Base-by-base conservation (phyloP, 1,284 basidiomycete species). In the Pseudozyma hubeiensis region DNA sequence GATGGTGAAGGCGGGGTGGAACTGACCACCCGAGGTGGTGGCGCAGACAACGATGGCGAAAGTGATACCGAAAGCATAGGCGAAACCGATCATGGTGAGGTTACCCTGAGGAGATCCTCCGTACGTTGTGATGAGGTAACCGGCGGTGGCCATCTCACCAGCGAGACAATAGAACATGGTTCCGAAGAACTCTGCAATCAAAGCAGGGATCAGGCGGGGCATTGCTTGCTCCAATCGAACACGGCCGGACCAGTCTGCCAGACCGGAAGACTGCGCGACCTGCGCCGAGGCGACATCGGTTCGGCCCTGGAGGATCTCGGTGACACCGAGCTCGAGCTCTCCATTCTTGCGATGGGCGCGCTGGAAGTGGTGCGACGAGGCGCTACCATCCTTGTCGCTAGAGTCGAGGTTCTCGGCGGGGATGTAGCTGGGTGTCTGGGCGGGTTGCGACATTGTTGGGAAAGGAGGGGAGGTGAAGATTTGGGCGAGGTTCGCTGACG, bases 1-100 rank as follows among this genome's bases (percentile, higher is more conserved):
- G 30, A 80, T 55, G 24, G 78, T 79, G 58, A 80, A 58, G 24
- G 30, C 64, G 5, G 78, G 77, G 56, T 80, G 68, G 62, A 80
- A 77, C 53, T 78, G 76, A 31, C 73, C 76, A 47, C 77, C 77
- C 10, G 77, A 79, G 5, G 68, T 70, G 11, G 71, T 64, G 43
- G 75, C 77, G 48, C 67, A 71, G 35, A 78, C 68, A 48, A 75
- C 60, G 35, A 79, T 77, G 16, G 75, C 75, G 31, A 79, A 79
- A 13, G 56, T 70, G 61, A 79, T 79, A 35, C 77, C 71, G 41
- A 74, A 71, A 3, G 66, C 75, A 44, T 79, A 79, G 31, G 78
- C 73, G 37, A 79, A 76, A 37, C 76, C 78, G 48, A 80, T 75
- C 73, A 74, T 70, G 31, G 71, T 70, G 16, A 80, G 19, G 58